Evolutionary conservation across 495 filamentous ascomycete genomes (phyloP).

Genomic region (Clavariopsis aquatica): DNA sequence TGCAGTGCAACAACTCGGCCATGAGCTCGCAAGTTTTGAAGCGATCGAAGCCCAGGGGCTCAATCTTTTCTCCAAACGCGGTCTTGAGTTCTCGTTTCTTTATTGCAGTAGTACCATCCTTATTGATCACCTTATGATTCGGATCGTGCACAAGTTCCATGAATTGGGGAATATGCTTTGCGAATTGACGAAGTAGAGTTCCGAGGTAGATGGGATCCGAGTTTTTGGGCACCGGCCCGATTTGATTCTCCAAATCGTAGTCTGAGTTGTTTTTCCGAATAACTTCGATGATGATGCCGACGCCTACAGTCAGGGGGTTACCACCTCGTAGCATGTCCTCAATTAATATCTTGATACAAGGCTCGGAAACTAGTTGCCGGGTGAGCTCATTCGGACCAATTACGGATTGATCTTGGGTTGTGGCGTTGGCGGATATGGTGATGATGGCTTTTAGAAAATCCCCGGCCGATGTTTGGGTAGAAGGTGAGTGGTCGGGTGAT

Average conservation of each 20-base stretch:
- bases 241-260: slow-evolving; percentile 87
- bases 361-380: slow-evolving; percentile 86
- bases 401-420: slow-evolving; percentile 94
- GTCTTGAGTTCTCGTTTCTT: slow-evolving; percentile 69
- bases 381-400: slow-evolving; percentile 98
- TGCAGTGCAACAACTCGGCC: slow-evolving; percentile 96
- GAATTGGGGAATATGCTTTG: slow-evolving; percentile 88
- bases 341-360: slow-evolving; percentile 79
- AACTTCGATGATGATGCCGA: slow-evolving; percentile 97
- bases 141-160: slow-evolving; percentile 81
- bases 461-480: slow-evolving; percentile 93
- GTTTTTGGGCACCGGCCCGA: slow-evolving; percentile 72
- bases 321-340: slow-evolving; percentile 90
- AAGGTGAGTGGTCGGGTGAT: slow-evolving; percentile 73
- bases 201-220: slow-evolving; percentile 97
- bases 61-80: slow-evolving; percentile 87
- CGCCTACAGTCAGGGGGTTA: slow-evolving; percentile 92
- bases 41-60: slow-evolving; percentile 93
- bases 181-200: slow-evolving; percentile 86
- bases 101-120: slow-evolving; percentile 59
- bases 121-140: slow-evolving; percentile 61
- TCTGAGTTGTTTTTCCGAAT: slow-evolving; percentile 99
- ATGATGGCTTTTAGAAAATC: slow-evolving; percentile 99
- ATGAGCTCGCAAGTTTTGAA: slow-evolving; percentile 99
- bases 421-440: slow-evolving; percentile 97